Conservation (phyloP, 164 flowering plant genomes). For the Protea cynaroides region DNA sequence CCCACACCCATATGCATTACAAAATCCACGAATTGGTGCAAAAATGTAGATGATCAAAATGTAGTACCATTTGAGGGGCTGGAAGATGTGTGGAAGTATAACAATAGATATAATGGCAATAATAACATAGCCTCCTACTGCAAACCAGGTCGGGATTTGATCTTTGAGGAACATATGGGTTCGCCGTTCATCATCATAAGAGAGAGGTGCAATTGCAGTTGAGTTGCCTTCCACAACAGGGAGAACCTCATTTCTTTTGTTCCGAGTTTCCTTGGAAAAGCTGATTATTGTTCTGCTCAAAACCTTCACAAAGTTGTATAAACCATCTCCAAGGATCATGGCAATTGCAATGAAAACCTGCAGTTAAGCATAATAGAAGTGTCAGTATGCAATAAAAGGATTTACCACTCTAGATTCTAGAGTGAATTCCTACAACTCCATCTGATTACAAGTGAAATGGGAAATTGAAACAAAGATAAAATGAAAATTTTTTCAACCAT, state of each 20-base stretch:
- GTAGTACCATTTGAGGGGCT: conserved; percentile 45
- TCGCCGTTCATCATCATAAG: conserved; percentile 35
- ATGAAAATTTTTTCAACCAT: no score
- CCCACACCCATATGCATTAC: conserved; percentile 43
- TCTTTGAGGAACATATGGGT: conserved; percentile 40
- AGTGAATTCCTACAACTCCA: no score
- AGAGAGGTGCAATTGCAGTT: background rate
- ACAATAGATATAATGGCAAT: conserved; percentile 35
- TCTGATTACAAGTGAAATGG: no score
- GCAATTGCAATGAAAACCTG: conserved; percentile 27
- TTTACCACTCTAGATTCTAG: no score
- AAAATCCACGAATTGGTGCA: conserved; percentile 49
- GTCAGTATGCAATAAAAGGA: no score
- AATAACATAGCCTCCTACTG: conserved; percentile 33
- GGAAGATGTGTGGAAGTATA: conserved; percentile 42
- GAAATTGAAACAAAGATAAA: no score
- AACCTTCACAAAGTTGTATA: conserved; percentile 16
- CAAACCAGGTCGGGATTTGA: conserved; percentile 42
- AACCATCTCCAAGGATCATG: conserved; percentile 19
- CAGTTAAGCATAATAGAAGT: no score
- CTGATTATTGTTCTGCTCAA: conserved; percentile 14
- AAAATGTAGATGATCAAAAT: conserved; percentile 30
- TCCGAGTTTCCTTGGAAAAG: conserved; percentile 11
- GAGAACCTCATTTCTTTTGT: background rate
- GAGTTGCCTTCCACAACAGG: background rate